Evolutionary conservation across 306 rosid genomes (phyloP).

Genomic region (Trichosanthes truncata): DNA sequence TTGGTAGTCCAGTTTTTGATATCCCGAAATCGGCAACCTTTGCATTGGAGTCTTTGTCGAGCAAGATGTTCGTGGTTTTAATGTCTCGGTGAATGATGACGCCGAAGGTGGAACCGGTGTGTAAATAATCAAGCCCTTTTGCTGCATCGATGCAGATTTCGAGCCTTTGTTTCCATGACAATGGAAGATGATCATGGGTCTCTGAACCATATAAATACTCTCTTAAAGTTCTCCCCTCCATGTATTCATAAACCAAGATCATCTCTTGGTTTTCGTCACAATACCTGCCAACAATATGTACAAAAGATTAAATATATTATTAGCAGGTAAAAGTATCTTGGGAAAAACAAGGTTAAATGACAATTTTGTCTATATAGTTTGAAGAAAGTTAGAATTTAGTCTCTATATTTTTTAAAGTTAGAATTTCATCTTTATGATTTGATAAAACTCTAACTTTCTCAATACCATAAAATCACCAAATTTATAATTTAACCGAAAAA

Average conservation of each 20-base stretch:
- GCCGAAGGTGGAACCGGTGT: neutral
- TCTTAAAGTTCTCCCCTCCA: conserved; percentile 13
- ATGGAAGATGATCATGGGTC: neutral
- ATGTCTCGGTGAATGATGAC: conserved; percentile 14
- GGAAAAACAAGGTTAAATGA: too few relatives aligned
- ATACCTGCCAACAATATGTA: neutral
- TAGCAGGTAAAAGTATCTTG: too few relatives aligned
- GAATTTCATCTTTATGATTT: too few relatives aligned
- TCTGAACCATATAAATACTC: conserved; percentile 1
- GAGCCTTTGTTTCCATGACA: conserved; percentile 15
- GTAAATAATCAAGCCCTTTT: conserved; percentile 9
- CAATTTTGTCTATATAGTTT: too few relatives aligned
- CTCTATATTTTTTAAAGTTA: too few relatives aligned
- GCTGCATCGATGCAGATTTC: conserved; percentile 12
- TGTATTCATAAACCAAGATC: conserved; percentile 16
- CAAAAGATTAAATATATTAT: too few relatives aligned
- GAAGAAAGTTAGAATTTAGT: too few relatives aligned
- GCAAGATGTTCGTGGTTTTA: conserved; percentile 15
- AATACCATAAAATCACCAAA: too few relatives aligned
- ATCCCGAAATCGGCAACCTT: conserved; percentile 13
- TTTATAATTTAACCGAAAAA: too few relatives aligned
- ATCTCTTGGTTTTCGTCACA: conserved; percentile 2
- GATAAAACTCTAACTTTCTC: too few relatives aligned
- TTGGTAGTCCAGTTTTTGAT: neutral
- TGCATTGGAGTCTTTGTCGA: neutral